These are phyloP conservation scores for sunflower (Helianthus annuus) DNA, from an alignment of 129 eudicot genomes.

Conservation along the genomic window HanXRQr2.0-SUNRISE NC_035447.2:56955837-56956336, in stretches of 20 bases:
- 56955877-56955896: too few relatives aligned
- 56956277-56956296: slow-evolving; percentile 66
- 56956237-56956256: slow-evolving; percentile 34
- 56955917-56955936: neutral
- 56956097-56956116: neutral
- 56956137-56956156: neutral
- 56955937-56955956: neutral
- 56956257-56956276: slow-evolving; percentile 65
- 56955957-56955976: neutral
- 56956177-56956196: neutral
- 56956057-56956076: too few relatives aligned
- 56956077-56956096: too few relatives aligned
- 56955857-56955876: too few relatives aligned
- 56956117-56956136: neutral
- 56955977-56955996: neutral
- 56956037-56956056: neutral
- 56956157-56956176: neutral
- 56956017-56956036: neutral
- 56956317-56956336: slow-evolving; percentile 71
- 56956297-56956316: slow-evolving; percentile 84
- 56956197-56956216: slow-evolving; percentile 27
- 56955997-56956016: neutral
- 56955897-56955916: neutral
- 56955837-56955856: too few relatives aligned
- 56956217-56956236: slow-evolving; percentile 12